Evolutionary conservation across 805 yeast genomes (phyloP).

Genomic region (Metschnikowia rubicola): DNA sequence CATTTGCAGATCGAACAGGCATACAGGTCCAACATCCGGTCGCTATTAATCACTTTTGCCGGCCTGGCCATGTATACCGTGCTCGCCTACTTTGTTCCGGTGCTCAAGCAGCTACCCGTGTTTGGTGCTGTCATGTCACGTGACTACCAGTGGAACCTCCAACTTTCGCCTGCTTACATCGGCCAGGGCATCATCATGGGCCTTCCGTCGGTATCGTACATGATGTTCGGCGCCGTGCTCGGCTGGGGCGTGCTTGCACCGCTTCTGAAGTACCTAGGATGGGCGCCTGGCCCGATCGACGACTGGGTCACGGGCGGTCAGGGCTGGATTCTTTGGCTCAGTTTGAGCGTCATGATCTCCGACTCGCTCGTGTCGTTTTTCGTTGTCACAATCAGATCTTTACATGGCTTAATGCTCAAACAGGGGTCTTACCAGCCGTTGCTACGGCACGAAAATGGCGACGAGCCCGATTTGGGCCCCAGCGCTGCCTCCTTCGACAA

Average conservation of each 20-base stretch:
- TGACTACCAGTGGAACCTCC: constrained; percentile 77
- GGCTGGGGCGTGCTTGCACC: constrained; percentile 97
- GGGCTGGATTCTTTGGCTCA: constrained; percentile 96
- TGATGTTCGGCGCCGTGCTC: constrained; percentile 82
- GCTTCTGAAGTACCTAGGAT: constrained; percentile 58
- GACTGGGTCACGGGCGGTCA: constrained; percentile 94
- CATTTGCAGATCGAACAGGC: constrained; percentile 10
- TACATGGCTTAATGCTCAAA: constrained; percentile 21
- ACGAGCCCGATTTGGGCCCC: no score
- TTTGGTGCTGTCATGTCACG: constrained; percentile 65
- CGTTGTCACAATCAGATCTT: constrained; percentile 49
- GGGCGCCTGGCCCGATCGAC: constrained; percentile 89
- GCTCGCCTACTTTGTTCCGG: constrained; percentile 68
- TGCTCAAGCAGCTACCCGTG: constrained; percentile 63
- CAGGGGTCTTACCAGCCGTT: neutral
- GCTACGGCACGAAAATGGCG: neutral
- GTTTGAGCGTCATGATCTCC: constrained; percentile 88
- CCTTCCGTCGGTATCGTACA: constrained; percentile 79
- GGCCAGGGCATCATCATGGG: constrained; percentile 99
- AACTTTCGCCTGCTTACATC: constrained; percentile 94
- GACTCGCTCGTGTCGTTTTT: constrained; percentile 82
- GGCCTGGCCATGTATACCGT: constrained; percentile 74
- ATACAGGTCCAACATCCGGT: constrained; percentile 57
- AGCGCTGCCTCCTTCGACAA: neutral
- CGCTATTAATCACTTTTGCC: constrained; percentile 57